A percentile compares a stretch with the other conserved stretches of the same genome.
Evolutionary conservation across 768 basidiomycete species (phyloP).

Genomic region (Vararia minispora): DNA sequence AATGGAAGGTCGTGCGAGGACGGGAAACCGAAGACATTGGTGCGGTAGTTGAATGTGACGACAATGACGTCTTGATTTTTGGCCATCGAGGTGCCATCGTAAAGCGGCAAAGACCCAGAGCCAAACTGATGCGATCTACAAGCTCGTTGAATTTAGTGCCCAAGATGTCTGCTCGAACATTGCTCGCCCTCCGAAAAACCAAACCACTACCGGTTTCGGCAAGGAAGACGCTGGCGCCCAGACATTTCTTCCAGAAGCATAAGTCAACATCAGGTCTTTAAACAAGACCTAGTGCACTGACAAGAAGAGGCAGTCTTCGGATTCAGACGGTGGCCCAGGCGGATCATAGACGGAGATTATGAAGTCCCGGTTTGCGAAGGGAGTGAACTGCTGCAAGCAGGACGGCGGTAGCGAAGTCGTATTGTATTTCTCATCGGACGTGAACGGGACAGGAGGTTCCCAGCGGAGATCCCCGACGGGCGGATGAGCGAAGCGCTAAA

Average conservation of each 20-base stretch:
- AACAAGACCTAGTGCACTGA: neutral
- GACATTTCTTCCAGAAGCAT: conserved; percentile 1
- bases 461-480: conserved; percentile 5
- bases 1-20: no score
- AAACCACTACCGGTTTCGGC: conserved; percentile 6
- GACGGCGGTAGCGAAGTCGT: conserved; percentile 6
- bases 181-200: conserved; percentile 9
- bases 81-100: conserved; percentile 7
- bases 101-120: conserved; percentile 1
- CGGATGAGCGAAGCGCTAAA: conserved; percentile 6
- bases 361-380: neutral
- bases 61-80: conserved; percentile 6
- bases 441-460: conserved; percentile 3
- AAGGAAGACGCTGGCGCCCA: conserved; percentile 4
- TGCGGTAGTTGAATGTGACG: conserved; percentile 9
- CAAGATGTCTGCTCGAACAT: no score
- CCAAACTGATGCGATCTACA: neutral
- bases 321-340: neutral
- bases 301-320: conserved; percentile 9
- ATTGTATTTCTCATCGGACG: conserved; percentile 1
- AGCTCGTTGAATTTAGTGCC: no score
- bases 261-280: neutral
- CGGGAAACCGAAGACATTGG: conserved; percentile 9
- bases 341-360: neutral
- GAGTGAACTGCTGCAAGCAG: conserved; percentile 7